phyloP scores from a whole-genome alignment of 2,329 filamentous ascomycete genomes.

The Aspergillus alliaceus region DNA sequence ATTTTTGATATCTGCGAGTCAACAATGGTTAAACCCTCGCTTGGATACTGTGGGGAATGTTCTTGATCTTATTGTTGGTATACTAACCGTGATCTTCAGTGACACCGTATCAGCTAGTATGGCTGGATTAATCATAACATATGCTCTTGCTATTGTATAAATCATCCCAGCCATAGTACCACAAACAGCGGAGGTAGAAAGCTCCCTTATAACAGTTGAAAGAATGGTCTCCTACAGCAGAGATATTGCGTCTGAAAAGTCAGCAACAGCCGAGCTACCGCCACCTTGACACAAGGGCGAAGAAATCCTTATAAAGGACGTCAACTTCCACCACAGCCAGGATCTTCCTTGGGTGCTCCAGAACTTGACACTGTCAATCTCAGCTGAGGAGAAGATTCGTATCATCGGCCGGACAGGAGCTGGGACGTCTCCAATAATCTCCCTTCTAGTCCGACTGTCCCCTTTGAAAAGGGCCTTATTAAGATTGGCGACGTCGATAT shows the following conservation, averaged over 20 bases:
- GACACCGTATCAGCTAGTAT: background rate
- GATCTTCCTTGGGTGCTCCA: background rate
- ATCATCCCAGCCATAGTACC: too few relatives aligned
- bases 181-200: background rate
- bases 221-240: background rate
- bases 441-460: background rate
- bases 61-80: background rate
- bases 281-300: too few relatives aligned
- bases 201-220: background rate
- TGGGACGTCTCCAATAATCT: background rate
- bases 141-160: background rate
- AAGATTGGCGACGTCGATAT: conserved; percentile 46
- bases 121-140: background rate
- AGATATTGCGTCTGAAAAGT: too few relatives aligned
- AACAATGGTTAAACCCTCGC: background rate
- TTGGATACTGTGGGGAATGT: background rate
- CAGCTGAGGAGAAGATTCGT: background rate
- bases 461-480: background rate
- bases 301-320: background rate
- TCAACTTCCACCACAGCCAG: background rate
- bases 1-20: background rate
- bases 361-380: background rate
- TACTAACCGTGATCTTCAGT: background rate
- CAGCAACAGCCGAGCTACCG: too few relatives aligned
- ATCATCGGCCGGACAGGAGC: background rate